Base-by-base conservation (phyloP, 805 yeast species). In the Yarrowia bubula region DNA sequence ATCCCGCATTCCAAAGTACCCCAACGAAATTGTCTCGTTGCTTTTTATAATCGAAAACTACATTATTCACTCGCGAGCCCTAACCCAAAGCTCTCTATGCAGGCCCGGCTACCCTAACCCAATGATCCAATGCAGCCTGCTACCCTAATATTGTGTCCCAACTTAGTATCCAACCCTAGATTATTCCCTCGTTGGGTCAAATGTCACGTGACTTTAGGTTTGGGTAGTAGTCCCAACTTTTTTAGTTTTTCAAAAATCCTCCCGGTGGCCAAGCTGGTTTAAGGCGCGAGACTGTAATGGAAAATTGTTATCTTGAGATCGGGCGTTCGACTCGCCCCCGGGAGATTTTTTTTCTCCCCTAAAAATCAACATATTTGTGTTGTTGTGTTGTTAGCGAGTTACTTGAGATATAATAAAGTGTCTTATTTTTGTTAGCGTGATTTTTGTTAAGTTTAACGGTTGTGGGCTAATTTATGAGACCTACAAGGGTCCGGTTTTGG, bases 271-370 rank as follows among this genome's bases (percentile, higher is more conserved):
- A 55, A 55, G 61, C 61, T 55, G 61, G 61, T 55, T 55, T 55
- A 55, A 55, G 61, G 61, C 61, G 61, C 61, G 61, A 55, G 61
- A 55, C 61, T 55, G 61, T 55, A 55, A 55, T 55, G 61, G 61
- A 15, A 37, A 51, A 55, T 55, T 55, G 61, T 55, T 28, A 55
- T 55, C 61, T 55, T 55, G 61, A 55, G 61, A 55, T 55, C 61
- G 61, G 61, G 61, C 61, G 61, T 55, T 55, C 61, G 61, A 55
- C 61, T 55, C 61, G 61, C 61, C 61, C 61, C 61, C 61, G 61
- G 61, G 61, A 55, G 61, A 55, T 41, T 38, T 38, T 38, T 48
- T 48, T 48, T 51, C 14, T 37, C 14, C 3, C 8, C 14, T 8
- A 17, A 8, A 9, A 3, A 13, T 3, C 28, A 22, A 22, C 5